phyloP scores from a whole-genome alignment of 2,329 filamentous ascomycete genomes.

The Botrytis aclada region DNA sequence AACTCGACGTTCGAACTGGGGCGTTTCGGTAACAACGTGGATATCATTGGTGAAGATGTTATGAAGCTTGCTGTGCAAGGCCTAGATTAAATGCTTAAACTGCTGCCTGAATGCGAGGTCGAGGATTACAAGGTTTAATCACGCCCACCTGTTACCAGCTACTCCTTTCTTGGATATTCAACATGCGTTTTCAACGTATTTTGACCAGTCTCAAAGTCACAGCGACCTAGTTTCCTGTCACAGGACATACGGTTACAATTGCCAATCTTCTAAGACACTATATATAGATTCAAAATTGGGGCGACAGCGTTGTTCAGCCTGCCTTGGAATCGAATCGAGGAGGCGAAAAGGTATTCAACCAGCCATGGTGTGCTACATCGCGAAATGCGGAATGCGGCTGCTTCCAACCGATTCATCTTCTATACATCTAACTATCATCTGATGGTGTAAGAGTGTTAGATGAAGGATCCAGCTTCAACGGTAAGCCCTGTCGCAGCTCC shows the following conservation, averaged over 20 bases:
- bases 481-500: background rate
- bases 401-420: background rate
- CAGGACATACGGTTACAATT: slow-evolving; percentile 17
- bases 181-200: slow-evolving; percentile 11
- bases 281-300: slow-evolving; percentile 18
- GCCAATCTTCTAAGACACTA: slow-evolving; percentile 10
- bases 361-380: slow-evolving; percentile 6
- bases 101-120: slow-evolving; percentile 20
- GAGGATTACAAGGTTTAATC: slow-evolving; percentile 10
- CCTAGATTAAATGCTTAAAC: slow-evolving; percentile 17
- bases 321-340: background rate
- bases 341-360: background rate
- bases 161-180: slow-evolving; percentile 1
- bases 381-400: background rate
- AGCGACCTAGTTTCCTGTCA: background rate
- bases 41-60: slow-evolving; percentile 3
- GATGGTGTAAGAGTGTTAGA: background rate
- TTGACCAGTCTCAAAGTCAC: slow-evolving; percentile 18
- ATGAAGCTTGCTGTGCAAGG: background rate
- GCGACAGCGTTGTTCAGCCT: slow-evolving; percentile 18
- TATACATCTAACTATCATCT: background rate
- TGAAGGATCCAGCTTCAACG: slow-evolving; percentile 17
- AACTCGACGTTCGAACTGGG: slow-evolving; percentile 7
- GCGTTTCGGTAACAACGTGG: background rate
- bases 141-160: slow-evolving; percentile 17